Conservation (phyloP, 495 filamentous ascomycete species). For the Parmelia sp. region DNA sequence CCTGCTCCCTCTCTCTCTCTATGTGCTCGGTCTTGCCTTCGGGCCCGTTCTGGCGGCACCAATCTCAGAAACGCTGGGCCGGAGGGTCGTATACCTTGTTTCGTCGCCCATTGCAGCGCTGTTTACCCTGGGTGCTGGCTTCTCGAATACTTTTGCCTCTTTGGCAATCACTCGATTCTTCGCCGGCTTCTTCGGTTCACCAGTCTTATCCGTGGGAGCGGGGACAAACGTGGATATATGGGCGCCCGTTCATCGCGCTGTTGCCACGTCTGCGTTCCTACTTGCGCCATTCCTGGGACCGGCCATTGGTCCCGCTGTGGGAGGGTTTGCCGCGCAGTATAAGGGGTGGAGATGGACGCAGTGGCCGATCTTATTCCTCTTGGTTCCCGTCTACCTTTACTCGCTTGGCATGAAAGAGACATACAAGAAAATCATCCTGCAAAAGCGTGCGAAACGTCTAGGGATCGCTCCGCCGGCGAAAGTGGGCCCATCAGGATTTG, state of each 20-base stretch:
- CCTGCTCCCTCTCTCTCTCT: constrained; percentile 50
- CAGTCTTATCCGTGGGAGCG: constrained; percentile 48
- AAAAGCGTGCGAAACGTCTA: constrained; percentile 41
- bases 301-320: constrained; percentile 53
- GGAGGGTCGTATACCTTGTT: constrained; percentile 48
- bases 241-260: constrained; percentile 38
- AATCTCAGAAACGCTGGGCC: constrained; percentile 50
- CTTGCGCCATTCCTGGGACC: constrained; percentile 54
- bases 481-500: constrained; percentile 29
- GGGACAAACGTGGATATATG: constrained; percentile 52
- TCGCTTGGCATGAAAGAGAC: constrained; percentile 49
- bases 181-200: constrained; percentile 50
- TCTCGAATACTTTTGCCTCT: constrained; percentile 49
- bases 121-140: constrained; percentile 57
- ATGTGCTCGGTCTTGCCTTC: constrained; percentile 51
- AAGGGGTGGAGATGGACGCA: constrained; percentile 60
- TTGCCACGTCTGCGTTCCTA: constrained; percentile 45
- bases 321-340: constrained; percentile 52
- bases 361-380: constrained; percentile 46
- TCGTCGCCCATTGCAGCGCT: constrained; percentile 50
- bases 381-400: constrained; percentile 36
- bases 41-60: constrained; percentile 56
- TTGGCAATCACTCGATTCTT: constrained; percentile 56
- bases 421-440: constrained; percentile 56
- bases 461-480: constrained; percentile 35